A percentile compares a stretch with the other conserved stretches of the same genome.
Conservation (phyloP, 2,329 filamentous ascomycete genomes). For the Fusarium sp. region DNA sequence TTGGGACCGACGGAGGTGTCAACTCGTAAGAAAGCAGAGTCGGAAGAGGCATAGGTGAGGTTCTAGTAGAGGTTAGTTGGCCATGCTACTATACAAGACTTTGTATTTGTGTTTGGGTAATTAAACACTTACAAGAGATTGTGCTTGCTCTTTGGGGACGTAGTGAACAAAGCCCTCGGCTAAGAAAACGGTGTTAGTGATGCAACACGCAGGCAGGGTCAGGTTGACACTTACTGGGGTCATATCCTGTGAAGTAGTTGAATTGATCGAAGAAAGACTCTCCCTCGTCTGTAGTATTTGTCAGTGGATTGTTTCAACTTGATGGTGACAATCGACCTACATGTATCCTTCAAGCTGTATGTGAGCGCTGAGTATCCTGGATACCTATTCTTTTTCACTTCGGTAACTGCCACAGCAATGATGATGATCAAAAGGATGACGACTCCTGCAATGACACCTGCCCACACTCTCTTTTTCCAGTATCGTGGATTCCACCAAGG, state of each 20-base stretch:
- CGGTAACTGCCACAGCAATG: conserved; percentile 61
- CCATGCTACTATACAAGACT: not conserved
- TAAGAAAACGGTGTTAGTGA: conserved; percentile 33
- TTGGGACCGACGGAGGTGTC: conserved; percentile 70
- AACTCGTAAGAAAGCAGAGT: conserved; percentile 70
- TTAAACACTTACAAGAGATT: conserved; percentile 56
- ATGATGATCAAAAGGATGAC: conserved; percentile 65
- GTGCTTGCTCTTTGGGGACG: conserved; percentile 60
- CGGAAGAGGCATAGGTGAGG: conserved; percentile 71
- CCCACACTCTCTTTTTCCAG: conserved; percentile 69
- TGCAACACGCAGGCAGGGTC: not conserved
- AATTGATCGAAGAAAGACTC: conserved; percentile 69
- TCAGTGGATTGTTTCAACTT: conserved; percentile 3
- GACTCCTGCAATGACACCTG: conserved; percentile 56
- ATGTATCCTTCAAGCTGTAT: conserved; percentile 65
- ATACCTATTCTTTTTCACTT: conserved; percentile 59
- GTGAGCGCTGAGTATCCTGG: conserved; percentile 64
- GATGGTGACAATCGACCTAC: conserved; percentile 53
- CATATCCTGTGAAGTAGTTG: conserved; percentile 66
- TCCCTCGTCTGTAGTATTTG: conserved; percentile 60
- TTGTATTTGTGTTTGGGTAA: not conserved
- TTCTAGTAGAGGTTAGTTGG: conserved; percentile 60
- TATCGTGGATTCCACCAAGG: conserved; percentile 64
- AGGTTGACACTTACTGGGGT: conserved; percentile 58
- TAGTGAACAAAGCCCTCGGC: conserved; percentile 69